Base-by-base conservation (phyloP, 2,329 filamentous ascomycete genomes). In the Endothia cerciana region DNA sequence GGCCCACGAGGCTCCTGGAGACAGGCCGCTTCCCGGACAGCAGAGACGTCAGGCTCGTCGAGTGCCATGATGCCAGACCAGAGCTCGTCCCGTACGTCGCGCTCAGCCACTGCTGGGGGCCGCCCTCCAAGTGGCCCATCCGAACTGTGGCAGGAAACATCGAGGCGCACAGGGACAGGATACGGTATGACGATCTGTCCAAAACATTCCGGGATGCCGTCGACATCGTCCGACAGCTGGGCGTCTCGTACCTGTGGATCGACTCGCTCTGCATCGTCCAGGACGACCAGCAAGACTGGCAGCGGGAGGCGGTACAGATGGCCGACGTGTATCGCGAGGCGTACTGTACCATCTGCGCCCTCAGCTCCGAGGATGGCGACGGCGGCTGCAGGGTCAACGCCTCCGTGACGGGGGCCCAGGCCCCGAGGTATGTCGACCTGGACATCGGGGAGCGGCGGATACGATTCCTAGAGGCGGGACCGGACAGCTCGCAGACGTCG, bases 241-340 rank as follows among this genome's bases (percentile, higher is more conserved):
- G 60, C 11, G 38, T 65, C 11, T 63, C 53, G 6, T 69, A 68
- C 49, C 40, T 72, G 7, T 45, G 43, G 41, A 43, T 71, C 69
- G 70, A 68, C 70, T 36, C 68, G 71, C 58, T 63, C 66, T 1
- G 41, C 15, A 45, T 45, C 69, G 51, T 71, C n/a, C 68, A 71
- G 56, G 56, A 71, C 45, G 59, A 65, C 19, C 7, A 36, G 0
- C 22, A 60, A 1, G 71, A 72, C 65, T 71, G 69, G 70, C 49
- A 51, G 15, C 38, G 33, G 10, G 71, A 72, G 62, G 68, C 67
- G 0, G 61, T 63, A 5, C 51, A 22, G 19, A 72, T 72, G 71
- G 64, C 60, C 15, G 51, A 47, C 7, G 61, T 72, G n/a, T 72
- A 72, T 62, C 51, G 62, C 3, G 65, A 68, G 17, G 59, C 68